A percentile compares a stretch with the other conserved stretches of the same genome.
Evolutionary conservation across 2,329 filamentous ascomycete species (phyloP).

Genomic region (Parasarocladium wereldwijsianum): DNA sequence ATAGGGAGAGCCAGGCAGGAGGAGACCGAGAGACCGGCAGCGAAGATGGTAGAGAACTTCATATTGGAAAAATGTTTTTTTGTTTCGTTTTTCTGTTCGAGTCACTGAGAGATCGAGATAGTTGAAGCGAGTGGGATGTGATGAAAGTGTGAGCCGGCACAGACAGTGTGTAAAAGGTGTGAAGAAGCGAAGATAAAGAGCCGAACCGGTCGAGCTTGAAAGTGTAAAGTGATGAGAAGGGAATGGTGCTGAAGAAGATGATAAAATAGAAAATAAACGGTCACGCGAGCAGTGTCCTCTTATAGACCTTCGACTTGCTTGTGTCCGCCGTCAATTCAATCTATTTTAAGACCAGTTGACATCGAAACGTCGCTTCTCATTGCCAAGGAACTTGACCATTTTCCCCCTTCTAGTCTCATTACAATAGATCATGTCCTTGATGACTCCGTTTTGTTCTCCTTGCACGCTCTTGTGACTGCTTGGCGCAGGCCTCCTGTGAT

Average conservation of each 20-base stretch:
- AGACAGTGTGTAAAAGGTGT: background rate
- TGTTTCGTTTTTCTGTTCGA: background rate
- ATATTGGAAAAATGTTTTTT: slow-evolving; percentile 1
- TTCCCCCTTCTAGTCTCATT: no score
- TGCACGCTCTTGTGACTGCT: no score
- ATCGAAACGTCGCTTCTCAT: no score
- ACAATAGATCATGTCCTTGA: no score
- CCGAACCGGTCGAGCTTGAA: slow-evolving; percentile 2
- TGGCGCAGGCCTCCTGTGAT: no score
- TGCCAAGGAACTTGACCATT: no score
- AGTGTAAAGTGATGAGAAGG: slow-evolving; percentile 3
- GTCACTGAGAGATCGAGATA: slow-evolving; percentile 1
- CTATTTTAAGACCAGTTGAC: no score
- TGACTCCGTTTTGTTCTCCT: no score
- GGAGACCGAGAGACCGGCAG: slow-evolving; percentile 2
- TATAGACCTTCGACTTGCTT: no score
- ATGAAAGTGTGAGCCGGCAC: no score
- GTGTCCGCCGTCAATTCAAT: no score
- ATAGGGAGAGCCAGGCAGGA: slow-evolving; percentile 3
- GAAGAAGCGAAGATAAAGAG: slow-evolving; percentile 4
- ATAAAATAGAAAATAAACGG: background rate
- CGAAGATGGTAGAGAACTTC: slow-evolving; percentile 3
- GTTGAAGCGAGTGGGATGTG: no score
- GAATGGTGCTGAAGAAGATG: slow-evolving; percentile 2
- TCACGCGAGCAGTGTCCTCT: background rate